Conservation (phyloP, 495 filamentous ascomycete species). For the Pseudevernia furfuracea region DNA sequence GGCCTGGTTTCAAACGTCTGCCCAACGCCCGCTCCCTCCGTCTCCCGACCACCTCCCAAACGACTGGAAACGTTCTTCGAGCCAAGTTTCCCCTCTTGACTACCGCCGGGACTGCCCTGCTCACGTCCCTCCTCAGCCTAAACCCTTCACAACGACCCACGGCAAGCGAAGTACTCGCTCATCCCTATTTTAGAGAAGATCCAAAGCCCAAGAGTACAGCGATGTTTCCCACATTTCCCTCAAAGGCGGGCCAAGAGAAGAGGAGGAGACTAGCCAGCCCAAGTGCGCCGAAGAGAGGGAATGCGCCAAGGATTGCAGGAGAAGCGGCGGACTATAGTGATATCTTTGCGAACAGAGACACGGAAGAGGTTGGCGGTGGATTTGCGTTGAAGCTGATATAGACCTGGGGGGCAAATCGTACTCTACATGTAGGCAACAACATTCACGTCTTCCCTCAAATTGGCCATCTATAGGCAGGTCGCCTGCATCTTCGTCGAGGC, state of each 20-base stretch:
- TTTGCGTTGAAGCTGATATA: slow-evolving; percentile 62
- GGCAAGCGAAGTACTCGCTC: slow-evolving; percentile 62
- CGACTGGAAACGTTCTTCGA: slow-evolving; percentile 39
- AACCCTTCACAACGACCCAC: slow-evolving; percentile 66
- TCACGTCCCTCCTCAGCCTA: slow-evolving; percentile 61
- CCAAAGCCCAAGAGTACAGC: slow-evolving; percentile 77
- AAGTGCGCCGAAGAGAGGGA: slow-evolving; percentile 76
- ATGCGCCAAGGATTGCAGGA: slow-evolving; percentile 55
- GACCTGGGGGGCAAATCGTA: not conserved
- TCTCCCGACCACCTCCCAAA: slow-evolving; percentile 50
- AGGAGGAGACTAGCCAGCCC: slow-evolving; percentile 65
- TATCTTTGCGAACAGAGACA: slow-evolving; percentile 60
- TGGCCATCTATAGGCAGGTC: not conserved
- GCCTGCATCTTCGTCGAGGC: not conserved
- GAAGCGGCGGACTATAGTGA: slow-evolving; percentile 70
- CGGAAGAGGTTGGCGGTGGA: slow-evolving; percentile 72
- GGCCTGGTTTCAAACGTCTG: slow-evolving; percentile 80
- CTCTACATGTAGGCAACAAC: not conserved
- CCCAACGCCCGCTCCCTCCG: slow-evolving; percentile 82
- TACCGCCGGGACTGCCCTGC: slow-evolving; percentile 58
- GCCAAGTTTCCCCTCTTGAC: slow-evolving; percentile 77
- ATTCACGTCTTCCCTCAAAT: not conserved
- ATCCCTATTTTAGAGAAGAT: slow-evolving; percentile 84
- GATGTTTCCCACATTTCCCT: slow-evolving; percentile 89
- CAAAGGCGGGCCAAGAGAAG: slow-evolving; percentile 88